These are phyloP conservation scores for Saposhnikovia divaricata DNA, from an alignment of 129 eudicot genomes.

Conservation along the genomic window DNA sequence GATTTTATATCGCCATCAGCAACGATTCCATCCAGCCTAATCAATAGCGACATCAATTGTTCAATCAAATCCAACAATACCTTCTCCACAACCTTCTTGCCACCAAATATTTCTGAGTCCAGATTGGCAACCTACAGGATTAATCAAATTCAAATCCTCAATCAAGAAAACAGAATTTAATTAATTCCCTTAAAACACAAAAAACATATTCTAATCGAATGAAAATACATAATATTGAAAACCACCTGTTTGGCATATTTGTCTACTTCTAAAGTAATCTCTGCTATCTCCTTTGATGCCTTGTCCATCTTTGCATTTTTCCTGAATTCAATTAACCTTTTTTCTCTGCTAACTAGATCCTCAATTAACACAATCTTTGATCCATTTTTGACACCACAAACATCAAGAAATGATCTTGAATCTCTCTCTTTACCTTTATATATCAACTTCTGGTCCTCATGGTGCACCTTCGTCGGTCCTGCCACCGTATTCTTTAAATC, in stretches of 20 bases:
- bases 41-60: slow-evolving; percentile 66
- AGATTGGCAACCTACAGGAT: slow-evolving; percentile 44
- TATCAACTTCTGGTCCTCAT: slow-evolving; percentile 69
- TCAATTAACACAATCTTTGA: slow-evolving; percentile 58
- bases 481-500: slow-evolving; percentile 79
- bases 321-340: slow-evolving; percentile 42
- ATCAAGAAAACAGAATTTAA: not conserved
- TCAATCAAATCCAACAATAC: slow-evolving; percentile 59
- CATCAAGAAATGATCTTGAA: slow-evolving; percentile 66
- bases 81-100: slow-evolving; percentile 65
- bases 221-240: not conserved
- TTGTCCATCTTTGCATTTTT: slow-evolving; percentile 44
- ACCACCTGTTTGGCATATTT: slow-evolving; percentile 61
- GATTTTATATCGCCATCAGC: slow-evolving; percentile 78
- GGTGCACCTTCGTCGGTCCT: slow-evolving; percentile 55
- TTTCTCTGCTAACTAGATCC: slow-evolving; percentile 65
- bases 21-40: slow-evolving; percentile 67
- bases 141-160: not conserved
- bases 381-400: slow-evolving; percentile 65
- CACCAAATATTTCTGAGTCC: slow-evolving; percentile 66
- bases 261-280: slow-evolving; percentile 55
- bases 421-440: slow-evolving; percentile 75
- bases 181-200: not conserved
- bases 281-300: slow-evolving; percentile 43
- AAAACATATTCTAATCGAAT: not conserved